Base-by-base conservation (phyloP, 2,329 filamentous ascomycete genomes). In the Hawksworthiomyces lignivorus region DNA sequence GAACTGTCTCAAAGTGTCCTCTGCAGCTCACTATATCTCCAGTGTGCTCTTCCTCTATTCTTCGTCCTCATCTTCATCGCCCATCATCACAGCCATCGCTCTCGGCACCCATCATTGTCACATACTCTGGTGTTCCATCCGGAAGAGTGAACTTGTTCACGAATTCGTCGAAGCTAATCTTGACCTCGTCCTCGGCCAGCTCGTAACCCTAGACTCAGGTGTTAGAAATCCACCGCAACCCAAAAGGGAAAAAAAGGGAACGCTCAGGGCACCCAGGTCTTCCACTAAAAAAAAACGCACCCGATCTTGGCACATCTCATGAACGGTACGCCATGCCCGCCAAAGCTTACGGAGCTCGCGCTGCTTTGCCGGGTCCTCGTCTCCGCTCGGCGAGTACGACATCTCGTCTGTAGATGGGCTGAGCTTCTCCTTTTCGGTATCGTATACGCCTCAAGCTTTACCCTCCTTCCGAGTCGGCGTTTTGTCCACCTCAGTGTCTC, bases 231-330 rank as follows among this genome's bases (percentile, higher is more conserved):
- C n/a, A n/a, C n/a, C n/a, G n/a, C n/a, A n/a, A n/a, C n/a, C n/a
- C n/a, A n/a, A n/a, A n/a, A n/a, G n/a, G n/a, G n/a, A n/a, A n/a
- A n/a, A n/a, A n/a, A n/a, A n/a, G n/a, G n/a, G n/a, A n/a, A n/a
- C n/a, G n/a, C n/a, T n/a, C n/a, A n/a, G n/a, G n/a, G n/a, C n/a
- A n/a, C n/a, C n/a, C n/a, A n/a, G n/a, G n/a, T n/a, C n/a, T n/a
- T n/a, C n/a, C n/a, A n/a, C n/a, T n/a, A n/a, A 14, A 49, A 45
- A 51, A 48, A 46, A 47, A 55, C 84, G 56, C 77, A 95, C 89
- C 62, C 90, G 72, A 63, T 97, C 92, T 48, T 77, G 73, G 54
- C 92, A 83, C 90, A 98, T 94, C 73, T 98, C 87, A 64, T 94
- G 87, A 36, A 88, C 81, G 8, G 92, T 98, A 64, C 81, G 80